Evolutionary conservation across 805 yeast species (phyloP), one percentile per base, ranked within the genome.

Genomic region (Spathaspora passalidarum): DNA sequence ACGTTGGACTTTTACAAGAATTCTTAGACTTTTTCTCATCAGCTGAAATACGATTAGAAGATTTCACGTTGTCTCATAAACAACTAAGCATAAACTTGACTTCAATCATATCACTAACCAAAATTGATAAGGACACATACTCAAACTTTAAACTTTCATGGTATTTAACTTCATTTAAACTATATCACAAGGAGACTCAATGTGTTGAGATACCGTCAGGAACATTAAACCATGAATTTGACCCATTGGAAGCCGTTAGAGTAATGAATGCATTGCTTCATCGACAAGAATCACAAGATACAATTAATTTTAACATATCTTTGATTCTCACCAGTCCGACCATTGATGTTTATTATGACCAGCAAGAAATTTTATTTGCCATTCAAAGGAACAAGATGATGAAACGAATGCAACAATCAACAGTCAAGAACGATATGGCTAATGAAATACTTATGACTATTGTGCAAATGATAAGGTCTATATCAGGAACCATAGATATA

Each of bases 121-220:
- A 48, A 32, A 54, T 48, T 11, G 50, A 49, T 11, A 38, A 45
- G 16, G 29, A 37, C 2, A 36, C 39, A 10, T 40, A 36, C 25
- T 48, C 36, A 32, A 34, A 32, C 8, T 32, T 53, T 43, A 56
- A 50, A 18, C 46, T 56, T 23, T 53, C 44, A 23, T 39, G 63
- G 14, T 63, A 63, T 47, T 37, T 66, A 21, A 63, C 73, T 1
- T 55, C 67, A 1, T 56, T 57, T 10, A 62, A 54, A 40, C 13
- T 70, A 4, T 56, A 44, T 38, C 70, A 72, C 38, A 48, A 56
- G 9, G 66, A 54, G 13, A 56, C 61, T 39, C 56, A 55, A 35
- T 61, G 69, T 45, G 45, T 72, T 32, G 73, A 66, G 23, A 40
- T 71, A 6, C 75, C 75, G 0, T 62, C 75, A 3, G 61, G 63